Base-by-base conservation (phyloP, 805 yeast genomes). In the Saccharomycopsis malanga region DNA sequence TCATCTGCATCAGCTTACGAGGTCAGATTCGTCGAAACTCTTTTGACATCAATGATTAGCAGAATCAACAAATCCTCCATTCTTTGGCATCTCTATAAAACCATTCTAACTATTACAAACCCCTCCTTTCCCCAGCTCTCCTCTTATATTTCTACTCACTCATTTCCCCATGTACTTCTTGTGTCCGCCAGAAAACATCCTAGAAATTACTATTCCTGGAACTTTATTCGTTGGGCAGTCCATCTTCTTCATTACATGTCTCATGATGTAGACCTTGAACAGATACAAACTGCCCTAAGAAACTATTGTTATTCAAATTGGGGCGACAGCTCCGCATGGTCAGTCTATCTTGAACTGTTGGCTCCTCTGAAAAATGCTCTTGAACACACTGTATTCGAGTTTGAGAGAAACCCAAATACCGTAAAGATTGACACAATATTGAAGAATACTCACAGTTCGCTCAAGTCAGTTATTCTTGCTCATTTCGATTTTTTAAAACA, bases 41-140 rank as follows among this genome's bases (percentile, higher is more conserved):
- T 57, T 17, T 50, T 66, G 17, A 57, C 59, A 0, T 56, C 60
- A 20, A 50, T 54, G 5, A 45, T 60, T 6, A 54, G 61, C 4
- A 55, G 57, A 39, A 58, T 65, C 0, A 66, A 66, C 43, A 66
- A 66, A 48, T 62, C 68, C 1, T 58, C 68, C 3, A 56, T 57
- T 32, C 40, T 64, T 21, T 66, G 69, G 69, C 42, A 47, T 4
- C 56, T 58, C 18, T 61, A 57, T 42, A 52, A 52, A 27, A 59
- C 54, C 43, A 29, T 39, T 17, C 12, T 49, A 30, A 34, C 18
- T 12, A 12, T 38, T 18, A 39, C 29, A 20, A 20, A 21, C n/a
- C n/a, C n/a, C n/a, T n/a, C n/a, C n/a, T n/a, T n/a, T n/a, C n/a
- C n/a, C n/a, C n/a, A n/a, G n/a, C n/a, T n/a, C n/a, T n/a, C n/a